Percentiles rank a stretch among this genome's conserved stretches.
phyloP scores from a whole-genome alignment of 495 filamentous ascomycete genomes.

The Lasiosphaeria miniovina region DNA sequence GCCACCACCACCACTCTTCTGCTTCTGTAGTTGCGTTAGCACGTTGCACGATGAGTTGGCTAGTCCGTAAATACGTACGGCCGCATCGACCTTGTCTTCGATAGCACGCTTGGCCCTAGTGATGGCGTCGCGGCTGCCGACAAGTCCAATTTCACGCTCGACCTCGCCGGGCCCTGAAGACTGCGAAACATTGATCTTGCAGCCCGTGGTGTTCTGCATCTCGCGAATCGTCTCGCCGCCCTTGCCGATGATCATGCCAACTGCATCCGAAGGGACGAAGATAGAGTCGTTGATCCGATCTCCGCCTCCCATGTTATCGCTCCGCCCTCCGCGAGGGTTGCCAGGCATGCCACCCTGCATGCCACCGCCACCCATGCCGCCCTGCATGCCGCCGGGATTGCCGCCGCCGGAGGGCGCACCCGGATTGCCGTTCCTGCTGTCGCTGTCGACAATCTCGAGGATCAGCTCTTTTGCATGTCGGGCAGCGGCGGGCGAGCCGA shows the following conservation, averaged over 20 bases:
- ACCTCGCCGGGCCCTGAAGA: constrained; percentile 64
- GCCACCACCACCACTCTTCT: constrained; percentile 51
- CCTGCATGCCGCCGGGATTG: constrained; percentile 20
- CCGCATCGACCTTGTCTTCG: constrained; percentile 82
- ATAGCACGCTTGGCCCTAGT: constrained; percentile 70
- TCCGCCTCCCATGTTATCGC: constrained; percentile 33
- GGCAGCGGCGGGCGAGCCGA: constrained; percentile 65
- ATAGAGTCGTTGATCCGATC: constrained; percentile 77
- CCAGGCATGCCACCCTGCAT: no score
- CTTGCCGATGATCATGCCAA: constrained; percentile 90
- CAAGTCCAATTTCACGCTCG: constrained; percentile 75
- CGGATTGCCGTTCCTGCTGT: constrained; percentile 57
- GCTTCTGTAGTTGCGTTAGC: constrained; percentile 41
- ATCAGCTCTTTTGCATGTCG: constrained; percentile 72
- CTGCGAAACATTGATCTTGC: constrained; percentile 85
- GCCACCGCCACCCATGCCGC: constrained; percentile 33
- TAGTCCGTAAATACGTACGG: constrained; percentile 48
- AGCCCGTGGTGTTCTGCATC: constrained; percentile 75
- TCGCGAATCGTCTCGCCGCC: constrained; percentile 84
- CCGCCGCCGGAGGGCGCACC: constrained; percentile 15
- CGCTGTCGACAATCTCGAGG: constrained; percentile 83
- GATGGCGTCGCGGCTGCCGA: constrained; percentile 70
- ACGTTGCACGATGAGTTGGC: not conserved
- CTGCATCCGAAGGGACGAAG: constrained; percentile 76
- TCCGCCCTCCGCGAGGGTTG: constrained; percentile 30